Conservation (phyloP, 225 moss, liverwort and hornwort species). For the Pseudoscleropodium purum region DNA sequence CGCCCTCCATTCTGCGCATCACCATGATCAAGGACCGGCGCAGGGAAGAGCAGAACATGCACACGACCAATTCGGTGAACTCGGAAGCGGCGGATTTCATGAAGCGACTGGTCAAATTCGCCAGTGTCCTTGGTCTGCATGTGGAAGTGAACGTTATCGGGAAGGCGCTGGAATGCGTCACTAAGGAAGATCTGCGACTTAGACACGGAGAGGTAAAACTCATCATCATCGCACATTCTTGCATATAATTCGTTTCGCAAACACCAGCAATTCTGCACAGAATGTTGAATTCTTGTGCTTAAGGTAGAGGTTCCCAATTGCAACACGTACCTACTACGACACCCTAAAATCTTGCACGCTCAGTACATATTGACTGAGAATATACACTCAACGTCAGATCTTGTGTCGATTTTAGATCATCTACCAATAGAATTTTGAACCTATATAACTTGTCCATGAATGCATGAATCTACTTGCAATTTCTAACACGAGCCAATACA, state of each 20-base stretch:
- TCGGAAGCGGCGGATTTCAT: slow-evolving; percentile 30
- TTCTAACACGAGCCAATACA: neutral
- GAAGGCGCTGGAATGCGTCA: slow-evolving; percentile 45
- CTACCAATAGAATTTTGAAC: neutral
- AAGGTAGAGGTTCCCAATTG: neutral
- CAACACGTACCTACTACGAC: neutral
- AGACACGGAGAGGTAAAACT: slow-evolving; percentile 38
- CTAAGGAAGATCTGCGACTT: slow-evolving; percentile 43
- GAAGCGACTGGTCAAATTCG: slow-evolving; percentile 57
- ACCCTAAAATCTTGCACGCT: neutral
- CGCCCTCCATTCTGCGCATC: slow-evolving; percentile 54
- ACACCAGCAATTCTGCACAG: neutral
- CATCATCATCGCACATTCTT: neutral
- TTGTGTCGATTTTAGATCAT: neutral
- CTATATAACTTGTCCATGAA: neutral
- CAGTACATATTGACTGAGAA: neutral
- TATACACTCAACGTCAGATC: neutral
- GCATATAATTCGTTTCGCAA: neutral
- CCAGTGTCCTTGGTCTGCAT: slow-evolving; percentile 54
- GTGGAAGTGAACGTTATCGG: slow-evolving; percentile 41
- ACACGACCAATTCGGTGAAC: neutral
- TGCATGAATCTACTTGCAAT: neutral
- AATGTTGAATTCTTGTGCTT: neutral
- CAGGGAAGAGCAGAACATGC: neutral
- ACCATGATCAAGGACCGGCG: slow-evolving; percentile 52